A percentile compares a stretch with the other conserved stretches of the same genome.
These are phyloP conservation scores for Aureobasidium melanogenum DNA, from an alignment of 2,329 filamentous ascomycete species.

Conservation along the genomic window DNA sequence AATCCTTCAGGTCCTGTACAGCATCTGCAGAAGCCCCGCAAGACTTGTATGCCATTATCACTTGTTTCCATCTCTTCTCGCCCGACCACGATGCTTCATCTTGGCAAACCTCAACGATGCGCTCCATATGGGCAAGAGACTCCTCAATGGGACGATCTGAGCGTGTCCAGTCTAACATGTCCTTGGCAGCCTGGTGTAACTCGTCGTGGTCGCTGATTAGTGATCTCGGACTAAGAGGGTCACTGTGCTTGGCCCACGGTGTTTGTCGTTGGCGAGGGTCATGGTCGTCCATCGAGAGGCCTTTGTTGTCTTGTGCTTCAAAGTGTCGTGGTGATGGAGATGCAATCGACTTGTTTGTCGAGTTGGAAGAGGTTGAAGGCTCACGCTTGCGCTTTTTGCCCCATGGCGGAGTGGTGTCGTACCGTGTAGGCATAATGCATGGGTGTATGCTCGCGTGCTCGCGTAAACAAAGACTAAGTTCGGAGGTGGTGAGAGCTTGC, in stretches of 20 bases:
- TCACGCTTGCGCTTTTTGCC: slow-evolving; percentile 5
- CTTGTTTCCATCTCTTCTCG: not conserved
- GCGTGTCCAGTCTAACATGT: not conserved
- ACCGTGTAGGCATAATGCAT: not conserved
- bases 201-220: not conserved
- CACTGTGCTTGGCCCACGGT: not conserved
- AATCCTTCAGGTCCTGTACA: not conserved
- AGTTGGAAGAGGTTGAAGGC: not conserved
- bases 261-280: not conserved
- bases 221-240: slow-evolving; percentile 1
- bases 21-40: not conserved
- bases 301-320: not conserved
- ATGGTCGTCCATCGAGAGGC: not conserved
- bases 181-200: not conserved
- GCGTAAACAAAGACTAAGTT: not conserved
- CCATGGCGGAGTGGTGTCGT: not conserved
- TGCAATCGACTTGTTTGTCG: not conserved
- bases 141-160: not conserved
- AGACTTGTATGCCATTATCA: not conserved
- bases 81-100: not conserved
- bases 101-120: not conserved
- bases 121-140: not conserved
- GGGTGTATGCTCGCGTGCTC: not conserved
- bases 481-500: not conserved
- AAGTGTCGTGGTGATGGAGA: not conserved